Evolutionary conservation across 2,329 filamentous ascomycete species (phyloP).

Genomic region (Aspergillus luchuensis): DNA sequence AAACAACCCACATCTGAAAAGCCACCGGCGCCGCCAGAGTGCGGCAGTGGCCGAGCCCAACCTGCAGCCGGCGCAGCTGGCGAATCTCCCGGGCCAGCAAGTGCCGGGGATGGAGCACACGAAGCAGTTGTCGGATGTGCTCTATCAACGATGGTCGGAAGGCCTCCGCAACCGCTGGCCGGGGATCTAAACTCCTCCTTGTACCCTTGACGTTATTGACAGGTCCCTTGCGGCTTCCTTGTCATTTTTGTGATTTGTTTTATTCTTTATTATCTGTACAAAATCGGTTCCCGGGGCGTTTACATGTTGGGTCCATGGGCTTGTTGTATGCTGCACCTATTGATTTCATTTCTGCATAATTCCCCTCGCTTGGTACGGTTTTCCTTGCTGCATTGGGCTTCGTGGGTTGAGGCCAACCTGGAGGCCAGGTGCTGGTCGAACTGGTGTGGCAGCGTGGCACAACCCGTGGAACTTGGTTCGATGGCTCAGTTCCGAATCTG

Average conservation of each 20-base stretch:
- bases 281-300: slow-evolving; percentile 29
- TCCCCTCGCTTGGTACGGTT: slow-evolving; percentile 10
- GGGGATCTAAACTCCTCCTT: slow-evolving; percentile 25
- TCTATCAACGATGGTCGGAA: slow-evolving; percentile 89
- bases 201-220: neutral
- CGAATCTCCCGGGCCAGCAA: slow-evolving; percentile 58
- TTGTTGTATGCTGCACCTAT: slow-evolving; percentile 15
- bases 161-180: slow-evolving; percentile 74
- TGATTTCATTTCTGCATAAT: slow-evolving; percentile 11
- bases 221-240: slow-evolving; percentile 11
- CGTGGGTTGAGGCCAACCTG: too few relatives aligned
- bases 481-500: slow-evolving; percentile 11
- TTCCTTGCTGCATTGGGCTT: neutral
- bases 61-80: slow-evolving; percentile 42
- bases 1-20: slow-evolving; percentile 82
- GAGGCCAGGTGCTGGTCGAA: slow-evolving; percentile 17
- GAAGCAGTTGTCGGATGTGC: slow-evolving; percentile 82
- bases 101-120: slow-evolving; percentile 86
- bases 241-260: slow-evolving; percentile 1
- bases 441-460: neutral
- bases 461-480: neutral
- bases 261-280: slow-evolving; percentile 30
- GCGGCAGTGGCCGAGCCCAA: slow-evolving; percentile 37
- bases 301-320: slow-evolving; percentile 21
- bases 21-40: slow-evolving; percentile 68